phyloP scores from a whole-genome alignment of 2,329 filamentous ascomycete species.

The Arthrobotrys entomopaga region DNA sequence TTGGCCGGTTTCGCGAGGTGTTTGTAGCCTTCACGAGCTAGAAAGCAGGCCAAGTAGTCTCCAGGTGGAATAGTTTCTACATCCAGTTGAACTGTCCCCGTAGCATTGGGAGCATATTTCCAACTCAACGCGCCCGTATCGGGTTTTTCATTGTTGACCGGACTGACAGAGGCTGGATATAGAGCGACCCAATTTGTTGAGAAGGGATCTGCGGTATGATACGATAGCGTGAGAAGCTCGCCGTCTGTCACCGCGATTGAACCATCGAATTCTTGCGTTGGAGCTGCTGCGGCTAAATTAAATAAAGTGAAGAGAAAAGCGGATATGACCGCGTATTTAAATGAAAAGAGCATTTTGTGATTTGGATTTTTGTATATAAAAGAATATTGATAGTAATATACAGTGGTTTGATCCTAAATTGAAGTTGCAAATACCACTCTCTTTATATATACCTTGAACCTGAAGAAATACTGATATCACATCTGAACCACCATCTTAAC shows the following conservation, averaged over 20 bases:
- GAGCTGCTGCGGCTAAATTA: conserved; percentile 8
- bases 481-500: too few species aligned
- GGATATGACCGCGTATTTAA: conserved; percentile 18
- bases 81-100: conserved; percentile 82
- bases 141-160: conserved; percentile 60
- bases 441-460: too few species aligned
- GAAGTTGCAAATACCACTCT: too few species aligned
- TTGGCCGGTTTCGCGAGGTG: conserved; percentile 61
- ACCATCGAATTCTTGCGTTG: neutral
- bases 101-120: conserved; percentile 60
- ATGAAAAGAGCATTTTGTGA: conserved; percentile 17
- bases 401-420: too few species aligned
- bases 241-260: conserved; percentile 14
- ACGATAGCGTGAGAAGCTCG: conserved; percentile 60
- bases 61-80: conserved; percentile 82
- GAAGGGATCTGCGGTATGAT: conserved; percentile 60
- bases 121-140: conserved; percentile 60
- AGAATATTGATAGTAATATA: too few species aligned
- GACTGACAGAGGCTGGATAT: conserved; percentile 61
- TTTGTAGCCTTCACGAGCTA: conserved; percentile 75
- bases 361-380: too few species aligned
- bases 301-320: conserved; percentile 11
- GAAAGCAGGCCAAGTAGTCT: conserved; percentile 74
- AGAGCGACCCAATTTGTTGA: conserved; percentile 63
- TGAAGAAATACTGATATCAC: too few species aligned